Evolutionary conservation across 2,329 filamentous ascomycete species (phyloP), one percentile per base, ranked within the genome.

Genomic region (Magnaporthiopsis incrustans): DNA sequence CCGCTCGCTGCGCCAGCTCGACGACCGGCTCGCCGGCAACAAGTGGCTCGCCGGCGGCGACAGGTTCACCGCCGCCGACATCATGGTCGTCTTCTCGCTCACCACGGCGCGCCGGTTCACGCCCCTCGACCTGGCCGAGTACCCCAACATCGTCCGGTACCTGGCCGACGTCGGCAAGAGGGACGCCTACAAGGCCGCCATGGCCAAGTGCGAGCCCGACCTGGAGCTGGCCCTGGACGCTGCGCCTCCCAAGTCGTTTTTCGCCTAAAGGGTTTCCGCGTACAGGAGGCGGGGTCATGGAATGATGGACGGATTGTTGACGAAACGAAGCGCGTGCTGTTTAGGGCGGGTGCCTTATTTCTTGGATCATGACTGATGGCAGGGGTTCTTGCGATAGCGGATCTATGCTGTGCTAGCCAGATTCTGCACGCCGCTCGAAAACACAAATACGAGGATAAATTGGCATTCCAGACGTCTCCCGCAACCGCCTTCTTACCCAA

Each of bases 41-140:
- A 70, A 76, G 10, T 90, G 81, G 78, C 74, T 90, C 27, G 85
- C 83, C 0, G 88, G 87, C 2, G 74, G 80, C 0, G 77, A 86
- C 62, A n/a, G 22, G 22, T 84, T 90, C 65, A 89, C 85, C 0
- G 85, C 78, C 1, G 88, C 88, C 1, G 88, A 91, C 72, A 77
- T 89, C 56, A 89, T 90, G 85, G 76, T 75, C 5, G 78, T 87
- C 0, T 88, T 82, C 69, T 77, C 78, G 18, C 74, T 90, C 44
- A 88, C 86, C 0, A 89, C 85, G 2, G 80, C 85, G 78, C 77
- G 87, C 22, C 76, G 77, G 61, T 88, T 84, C 67, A 73, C 73
- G 30, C 77, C 78, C 1, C 76, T 75, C 59, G 75, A 77, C 61
- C 67, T 85, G 61, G 67, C 65, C 2, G 71, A 68, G 0, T 81